These are phyloP conservation scores for Trematosphaeria pertusa DNA, from an alignment of 2,329 filamentous ascomycete species.

Conservation along the genomic window DNA sequence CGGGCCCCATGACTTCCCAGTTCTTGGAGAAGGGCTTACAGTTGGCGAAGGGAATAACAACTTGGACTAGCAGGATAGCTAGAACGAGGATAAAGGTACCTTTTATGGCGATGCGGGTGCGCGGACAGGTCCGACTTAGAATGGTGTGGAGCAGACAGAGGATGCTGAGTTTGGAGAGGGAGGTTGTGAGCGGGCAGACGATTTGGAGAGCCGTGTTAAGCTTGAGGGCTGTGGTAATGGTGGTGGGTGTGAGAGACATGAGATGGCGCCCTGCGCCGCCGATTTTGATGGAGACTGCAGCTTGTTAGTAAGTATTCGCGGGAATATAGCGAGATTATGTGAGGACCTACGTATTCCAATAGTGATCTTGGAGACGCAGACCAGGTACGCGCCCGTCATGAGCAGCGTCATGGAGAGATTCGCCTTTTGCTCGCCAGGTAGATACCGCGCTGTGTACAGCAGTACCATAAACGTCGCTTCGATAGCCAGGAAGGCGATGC, in stretches of 20 bases:
- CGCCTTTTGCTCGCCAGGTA: constrained; percentile 16
- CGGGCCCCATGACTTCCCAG: constrained; percentile 14
- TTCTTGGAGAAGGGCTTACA: constrained; percentile 28
- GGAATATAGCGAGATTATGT: neutral
- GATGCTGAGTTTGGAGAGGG: constrained; percentile 28
- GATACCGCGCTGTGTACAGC: constrained; percentile 22
- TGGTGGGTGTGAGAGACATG: constrained; percentile 5
- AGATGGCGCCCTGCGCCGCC: constrained; percentile 27
- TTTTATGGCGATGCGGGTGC: constrained; percentile 17
- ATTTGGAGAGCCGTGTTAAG: constrained; percentile 21
- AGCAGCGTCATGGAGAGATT: constrained; percentile 23
- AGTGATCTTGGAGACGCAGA: constrained; percentile 22
- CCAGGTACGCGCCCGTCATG: constrained; percentile 27
- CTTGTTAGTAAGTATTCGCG: neutral
- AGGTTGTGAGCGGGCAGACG: constrained; percentile 30
- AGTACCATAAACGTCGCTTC: constrained; percentile 25
- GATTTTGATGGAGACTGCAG: constrained; percentile 21
- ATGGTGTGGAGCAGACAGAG: constrained; percentile 23
- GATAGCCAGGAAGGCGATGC: constrained; percentile 24
- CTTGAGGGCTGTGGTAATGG: constrained; percentile 18
- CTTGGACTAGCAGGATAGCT: constrained; percentile 22
- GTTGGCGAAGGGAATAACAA: constrained; percentile 30
- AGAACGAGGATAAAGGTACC: constrained; percentile 22
- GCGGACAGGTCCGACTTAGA: constrained; percentile 14
- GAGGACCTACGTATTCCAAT: constrained; percentile 22